Evolutionary conservation across 1,284 basidiomycete species (phyloP), one percentile per base, ranked within the genome.

Genomic region (Takashimella tepidaria): DNA sequence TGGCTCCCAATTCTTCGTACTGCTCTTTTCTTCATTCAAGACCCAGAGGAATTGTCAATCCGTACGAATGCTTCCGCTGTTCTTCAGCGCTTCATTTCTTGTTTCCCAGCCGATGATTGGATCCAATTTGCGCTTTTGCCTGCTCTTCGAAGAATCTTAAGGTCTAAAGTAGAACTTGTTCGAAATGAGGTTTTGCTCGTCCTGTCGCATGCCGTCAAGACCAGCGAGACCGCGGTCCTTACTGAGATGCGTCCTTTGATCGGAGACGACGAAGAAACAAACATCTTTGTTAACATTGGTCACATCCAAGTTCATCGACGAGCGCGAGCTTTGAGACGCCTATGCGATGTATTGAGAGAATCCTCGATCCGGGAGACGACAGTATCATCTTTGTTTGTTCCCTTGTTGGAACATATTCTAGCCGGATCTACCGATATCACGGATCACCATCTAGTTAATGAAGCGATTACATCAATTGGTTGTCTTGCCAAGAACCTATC

Each of bases 261-360:
- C n/a, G 89, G 88, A 3, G 84, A 81, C 16, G 95, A 98, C 67
- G 88, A 90, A 46, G 96, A 98, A 72, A 92, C 91, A 24, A 93
- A 87, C 70, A 95, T 98, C 77, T 98, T 99, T 81, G 86, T 87
- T 79, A 98, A 99, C 74, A 84, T 98, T 49, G 84, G 89, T 60
- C 96, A 99, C 72, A 85, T 98, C 50, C 96, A 98, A 76, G 78
- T 88, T 4, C 95, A 98, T 73, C 86, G 95, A 54, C 84, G 95
- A 20, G 85, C 86, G 1, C 81, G 96, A 59, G 95, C 96, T 0
- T 79, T 98, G 31, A 84, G 88, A 25, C 82, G 93, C 26, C 81
- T 99, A 12, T 85, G 84, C 0, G 91, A 97, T 47, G 82, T 86
- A 51, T 86, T 85, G 52, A 82, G 86, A n/a, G 81, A 84, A 51